Conservation (phyloP, 148 eudicot species). For the Fallopia convolvulus region DNA sequence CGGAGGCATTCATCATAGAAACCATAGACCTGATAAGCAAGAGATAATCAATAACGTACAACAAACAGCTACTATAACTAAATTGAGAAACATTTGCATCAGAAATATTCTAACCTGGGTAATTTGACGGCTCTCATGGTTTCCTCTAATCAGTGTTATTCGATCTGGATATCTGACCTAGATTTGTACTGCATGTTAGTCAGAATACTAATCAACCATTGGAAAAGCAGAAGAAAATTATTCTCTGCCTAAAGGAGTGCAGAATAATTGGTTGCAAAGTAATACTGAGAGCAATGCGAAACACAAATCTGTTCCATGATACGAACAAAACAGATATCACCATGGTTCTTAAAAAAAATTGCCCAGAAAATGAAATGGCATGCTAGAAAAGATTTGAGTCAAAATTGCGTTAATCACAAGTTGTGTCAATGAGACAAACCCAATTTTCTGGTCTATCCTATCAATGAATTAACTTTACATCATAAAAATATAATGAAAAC, state of each 20-base stretch:
- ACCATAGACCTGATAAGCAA: conserved; percentile 69
- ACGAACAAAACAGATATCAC: not conserved
- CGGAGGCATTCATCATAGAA: conserved; percentile 93
- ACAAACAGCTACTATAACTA: not conserved
- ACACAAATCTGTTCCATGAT: not conserved
- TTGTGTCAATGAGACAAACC: not conserved
- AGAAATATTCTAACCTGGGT: conserved; percentile 50
- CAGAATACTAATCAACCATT: not conserved
- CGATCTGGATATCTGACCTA: conserved; percentile 96
- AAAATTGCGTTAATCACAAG: not conserved
- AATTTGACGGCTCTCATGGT: conserved; percentile 92
- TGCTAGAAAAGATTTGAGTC: not conserved
- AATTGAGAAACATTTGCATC: conserved; percentile 4
- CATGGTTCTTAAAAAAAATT: not conserved
- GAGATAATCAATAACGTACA: not conserved
- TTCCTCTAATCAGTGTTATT: conserved; percentile 83
- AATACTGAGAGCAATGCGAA: not conserved
- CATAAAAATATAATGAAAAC: too few relatives aligned
- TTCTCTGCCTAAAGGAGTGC: conserved; percentile 4
- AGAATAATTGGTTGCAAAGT: not conserved
- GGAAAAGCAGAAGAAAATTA: not conserved
- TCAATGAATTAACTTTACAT: not conserved
- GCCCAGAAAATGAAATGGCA: not conserved
- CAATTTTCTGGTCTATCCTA: not conserved
- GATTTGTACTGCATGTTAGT: conserved; percentile 18